These are phyloP conservation scores for Solioccasus polychromus DNA, from an alignment of 768 basidiomycete genomes.

Conservation along the genomic window DNA sequence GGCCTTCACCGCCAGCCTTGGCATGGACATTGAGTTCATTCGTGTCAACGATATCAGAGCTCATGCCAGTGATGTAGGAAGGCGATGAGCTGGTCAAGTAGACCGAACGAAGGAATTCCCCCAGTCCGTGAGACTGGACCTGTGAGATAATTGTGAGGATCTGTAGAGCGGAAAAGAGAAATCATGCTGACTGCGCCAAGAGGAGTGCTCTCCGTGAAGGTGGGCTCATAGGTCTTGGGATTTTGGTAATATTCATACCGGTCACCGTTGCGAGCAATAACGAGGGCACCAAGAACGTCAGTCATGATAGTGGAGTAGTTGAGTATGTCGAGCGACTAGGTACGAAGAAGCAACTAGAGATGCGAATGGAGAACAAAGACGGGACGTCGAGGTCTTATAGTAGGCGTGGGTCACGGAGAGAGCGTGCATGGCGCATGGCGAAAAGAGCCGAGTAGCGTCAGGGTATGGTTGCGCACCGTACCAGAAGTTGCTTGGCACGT, in stretches of 20 bases:
- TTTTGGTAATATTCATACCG: slow-evolving; percentile 68
- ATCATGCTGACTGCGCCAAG: slow-evolving; percentile 59
- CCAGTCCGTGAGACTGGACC: slow-evolving; percentile 69
- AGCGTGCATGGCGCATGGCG: slow-evolving; percentile 30
- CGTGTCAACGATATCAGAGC: slow-evolving; percentile 67
- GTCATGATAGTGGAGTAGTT: slow-evolving; percentile 24
- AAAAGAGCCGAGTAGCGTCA: slow-evolving; percentile 23
- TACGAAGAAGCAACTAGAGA: slow-evolving; percentile 15
- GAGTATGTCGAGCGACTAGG: slow-evolving; percentile 13
- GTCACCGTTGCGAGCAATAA: slow-evolving; percentile 79
- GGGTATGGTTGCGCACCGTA: slow-evolving; percentile 18
- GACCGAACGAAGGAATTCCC: slow-evolving; percentile 55
- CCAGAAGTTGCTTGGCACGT: slow-evolving; percentile 20
- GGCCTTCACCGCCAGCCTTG: slow-evolving; percentile 81
- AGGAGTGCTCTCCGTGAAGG: slow-evolving; percentile 68
- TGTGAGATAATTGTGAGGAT: slow-evolving; percentile 24
- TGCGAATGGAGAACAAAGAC: slow-evolving; percentile 15
- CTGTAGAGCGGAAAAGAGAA: neutral
- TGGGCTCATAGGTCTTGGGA: slow-evolving; percentile 61
- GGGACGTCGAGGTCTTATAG: slow-evolving; percentile 24
- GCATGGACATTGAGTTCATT: slow-evolving; percentile 71
- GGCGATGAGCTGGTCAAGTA: slow-evolving; percentile 68
- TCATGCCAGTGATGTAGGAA: slow-evolving; percentile 66
- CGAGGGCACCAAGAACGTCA: slow-evolving; percentile 72
- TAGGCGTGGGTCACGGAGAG: slow-evolving; percentile 14